phyloP scores from a whole-genome alignment of 805 yeast species.

The Candida bentonensis region DNA sequence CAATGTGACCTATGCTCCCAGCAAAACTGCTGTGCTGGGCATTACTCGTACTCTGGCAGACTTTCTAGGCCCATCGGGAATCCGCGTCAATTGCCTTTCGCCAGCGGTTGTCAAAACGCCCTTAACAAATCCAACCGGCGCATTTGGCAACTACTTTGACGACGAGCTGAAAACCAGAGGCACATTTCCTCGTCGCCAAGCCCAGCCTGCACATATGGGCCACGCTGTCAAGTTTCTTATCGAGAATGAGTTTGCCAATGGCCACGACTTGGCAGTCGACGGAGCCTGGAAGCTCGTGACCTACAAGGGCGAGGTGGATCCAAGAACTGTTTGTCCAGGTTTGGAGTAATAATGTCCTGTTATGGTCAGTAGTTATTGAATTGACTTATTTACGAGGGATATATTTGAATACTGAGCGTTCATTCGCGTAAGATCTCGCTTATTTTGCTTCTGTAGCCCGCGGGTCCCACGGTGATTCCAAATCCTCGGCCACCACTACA shows the following conservation, averaged over 20 bases:
- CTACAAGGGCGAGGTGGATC: not conserved
- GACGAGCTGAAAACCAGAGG: not conserved
- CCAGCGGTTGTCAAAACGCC: constrained; percentile 10
- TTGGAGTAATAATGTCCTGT: not conserved
- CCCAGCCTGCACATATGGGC: not conserved
- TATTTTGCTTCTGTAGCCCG: no score
- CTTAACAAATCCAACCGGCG: constrained; percentile 2
- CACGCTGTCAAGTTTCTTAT: not conserved
- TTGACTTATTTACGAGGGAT: no score
- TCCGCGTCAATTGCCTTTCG: constrained; percentile 8
- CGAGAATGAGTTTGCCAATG: not conserved
- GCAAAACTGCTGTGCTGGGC: constrained; percentile 9
- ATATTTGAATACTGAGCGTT: no score
- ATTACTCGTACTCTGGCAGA: constrained; percentile 9
- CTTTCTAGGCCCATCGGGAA: constrained; percentile 8
- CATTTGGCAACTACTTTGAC: not conserved
- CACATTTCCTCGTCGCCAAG: not conserved
- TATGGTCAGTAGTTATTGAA: no score
- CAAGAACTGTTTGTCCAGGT: not conserved
- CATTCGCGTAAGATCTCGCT: no score
- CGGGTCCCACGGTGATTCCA: no score
- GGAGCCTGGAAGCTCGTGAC: not conserved
- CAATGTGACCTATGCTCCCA: constrained; percentile 10
- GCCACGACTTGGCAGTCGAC: not conserved
- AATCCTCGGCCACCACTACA: no score